These are phyloP conservation scores for Plasmopara halstedii DNA, from an alignment of 352 stramenopile species.

Conservation along the genomic window DNA sequence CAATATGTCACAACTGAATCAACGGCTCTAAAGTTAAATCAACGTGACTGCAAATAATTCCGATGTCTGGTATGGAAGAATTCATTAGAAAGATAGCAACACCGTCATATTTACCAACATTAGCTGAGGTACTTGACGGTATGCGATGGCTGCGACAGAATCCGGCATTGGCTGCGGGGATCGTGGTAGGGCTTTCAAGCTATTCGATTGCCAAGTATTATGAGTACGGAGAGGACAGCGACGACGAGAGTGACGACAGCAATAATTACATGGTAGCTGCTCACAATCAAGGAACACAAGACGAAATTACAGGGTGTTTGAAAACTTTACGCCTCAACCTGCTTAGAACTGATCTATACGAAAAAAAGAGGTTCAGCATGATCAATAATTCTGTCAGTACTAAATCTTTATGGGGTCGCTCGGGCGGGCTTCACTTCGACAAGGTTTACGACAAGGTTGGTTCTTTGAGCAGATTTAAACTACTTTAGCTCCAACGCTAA, in stretches of 20 bases:
- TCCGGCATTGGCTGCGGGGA: slow-evolving; percentile 47
- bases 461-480: slow-evolving; percentile 1
- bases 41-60: background rate
- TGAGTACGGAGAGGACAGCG: slow-evolving; percentile 26
- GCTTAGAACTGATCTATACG: slow-evolving; percentile 21
- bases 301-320: too few species aligned
- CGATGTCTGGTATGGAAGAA: slow-evolving; percentile 17
- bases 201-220: slow-evolving; percentile 69
- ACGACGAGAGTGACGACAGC: slow-evolving; percentile 15
- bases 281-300: too few species aligned
- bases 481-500: background rate
- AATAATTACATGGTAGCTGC: background rate
- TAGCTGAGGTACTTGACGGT: slow-evolving; percentile 49
- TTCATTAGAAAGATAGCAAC: slow-evolving; percentile 37
- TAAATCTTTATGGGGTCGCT: slow-evolving; percentile 22
- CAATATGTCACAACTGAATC: slow-evolving; percentile 16
- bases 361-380: slow-evolving; percentile 16
- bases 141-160: slow-evolving; percentile 66
- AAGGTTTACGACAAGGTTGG: slow-evolving; percentile 28
- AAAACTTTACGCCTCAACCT: slow-evolving; percentile 38
- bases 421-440: slow-evolving; percentile 28
- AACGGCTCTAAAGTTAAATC: slow-evolving; percentile 10
- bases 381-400: slow-evolving; percentile 19
- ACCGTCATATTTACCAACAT: slow-evolving; percentile 56
- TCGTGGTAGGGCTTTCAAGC: slow-evolving; percentile 59